Evolutionary conservation across 768 basidiomycete species (phyloP), one percentile per base, ranked within the genome.

Genomic region (Mycena latifolia): DNA sequence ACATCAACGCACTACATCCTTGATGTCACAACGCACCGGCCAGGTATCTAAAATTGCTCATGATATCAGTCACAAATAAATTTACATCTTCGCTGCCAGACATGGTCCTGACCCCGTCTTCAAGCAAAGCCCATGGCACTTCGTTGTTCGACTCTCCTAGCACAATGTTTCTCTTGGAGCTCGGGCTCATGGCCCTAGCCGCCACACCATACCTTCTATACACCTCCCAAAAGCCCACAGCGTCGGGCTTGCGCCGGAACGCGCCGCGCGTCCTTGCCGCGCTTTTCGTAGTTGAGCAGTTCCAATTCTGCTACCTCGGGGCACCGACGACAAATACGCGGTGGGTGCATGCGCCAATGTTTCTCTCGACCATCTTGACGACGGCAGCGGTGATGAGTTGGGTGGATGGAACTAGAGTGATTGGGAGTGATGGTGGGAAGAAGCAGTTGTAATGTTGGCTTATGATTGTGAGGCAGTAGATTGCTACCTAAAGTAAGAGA

Each of bases 361-460:
- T 55, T 55, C 54, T 55, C 54, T 55, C 54, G 54, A 55, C 54
- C 37, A 55, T 55, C 54, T 55, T 55, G 54, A 55, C 54, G 54
- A 55, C 54, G 54, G 54, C 25, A 39, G 54, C 54, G 54, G 25
- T 55, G 39, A 55, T 55, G 54, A 55, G 39, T 55, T 55, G 54
- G 54, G 54, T 55, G 54, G 54, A 55, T 55, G 54, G 54, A 55
- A 43, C 54, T 28, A 55, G 54, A 55, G 54, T 55, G 54, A 43
- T 55, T 55, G 54, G 54, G 54, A 43, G 54, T 43, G 54, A 55
- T 41, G 54, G 37, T 39, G 54, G 54, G 54, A 55, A 55, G 39
- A 43, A 55, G 39, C 39, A 55, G 54, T 43, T 41, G 39, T 55
- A 43, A 55, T 55, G 39, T 55, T 41, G 54, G 54, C 54, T 55